Conservation (phyloP, 139 green algal genomes). For the Picochlorum costavermella region DNA sequence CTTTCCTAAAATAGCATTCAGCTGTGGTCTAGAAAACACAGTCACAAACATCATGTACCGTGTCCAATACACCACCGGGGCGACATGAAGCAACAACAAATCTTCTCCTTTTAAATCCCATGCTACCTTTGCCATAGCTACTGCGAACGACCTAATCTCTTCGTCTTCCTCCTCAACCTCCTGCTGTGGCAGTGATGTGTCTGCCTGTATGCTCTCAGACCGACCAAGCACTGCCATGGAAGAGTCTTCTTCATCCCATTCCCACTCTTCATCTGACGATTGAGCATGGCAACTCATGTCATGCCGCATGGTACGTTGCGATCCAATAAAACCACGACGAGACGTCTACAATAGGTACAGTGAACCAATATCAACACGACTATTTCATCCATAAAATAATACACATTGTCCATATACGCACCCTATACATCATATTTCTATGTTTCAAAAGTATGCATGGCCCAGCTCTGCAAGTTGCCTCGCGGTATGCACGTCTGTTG, state of each 20-base stretch:
- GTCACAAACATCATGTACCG: conserved; percentile 49
- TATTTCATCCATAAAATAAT: background rate
- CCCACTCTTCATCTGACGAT: no score
- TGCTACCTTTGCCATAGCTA: conserved; percentile 14
- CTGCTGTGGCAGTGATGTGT: background rate
- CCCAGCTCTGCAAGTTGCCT: no score
- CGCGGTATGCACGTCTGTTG: no score
- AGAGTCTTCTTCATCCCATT: no score
- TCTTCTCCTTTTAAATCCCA: conserved; percentile 44
- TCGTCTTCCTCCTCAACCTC: background rate
- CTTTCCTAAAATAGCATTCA: conserved; percentile 55
- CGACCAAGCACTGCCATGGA: background rate
- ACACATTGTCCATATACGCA: background rate
- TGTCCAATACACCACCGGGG: conserved; percentile 50
- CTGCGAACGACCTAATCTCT: conserved; percentile 5
- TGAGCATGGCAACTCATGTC: no score
- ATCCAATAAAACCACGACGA: background rate
- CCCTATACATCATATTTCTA: no score
- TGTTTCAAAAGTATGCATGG: no score
- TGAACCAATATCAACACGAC: no score
- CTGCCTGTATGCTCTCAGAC: background rate
- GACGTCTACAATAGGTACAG: background rate
- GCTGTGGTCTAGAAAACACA: conserved; percentile 50
- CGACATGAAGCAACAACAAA: conserved; percentile 55
- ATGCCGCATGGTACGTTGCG: no score